phyloP scores from a whole-genome alignment of 1,284 basidiomycete genomes.

The Fomitopsis betulina region DNA sequence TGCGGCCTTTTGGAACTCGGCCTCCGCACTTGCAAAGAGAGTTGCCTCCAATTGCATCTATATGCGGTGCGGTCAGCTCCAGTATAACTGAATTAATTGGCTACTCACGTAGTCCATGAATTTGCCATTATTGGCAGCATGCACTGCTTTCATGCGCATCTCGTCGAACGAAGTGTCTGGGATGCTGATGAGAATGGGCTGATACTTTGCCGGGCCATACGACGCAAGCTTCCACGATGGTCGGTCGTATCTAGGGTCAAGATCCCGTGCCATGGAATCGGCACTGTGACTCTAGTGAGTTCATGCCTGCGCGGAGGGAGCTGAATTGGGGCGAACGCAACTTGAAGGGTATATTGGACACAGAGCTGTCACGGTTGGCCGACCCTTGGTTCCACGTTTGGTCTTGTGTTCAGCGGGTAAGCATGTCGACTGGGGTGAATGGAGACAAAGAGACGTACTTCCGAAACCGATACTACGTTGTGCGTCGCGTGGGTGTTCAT shows the following conservation, averaged over 20 bases:
- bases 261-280: constrained; percentile 58
- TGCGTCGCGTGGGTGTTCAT: constrained; percentile 55
- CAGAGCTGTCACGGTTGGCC: constrained; percentile 15
- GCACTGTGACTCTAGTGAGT: constrained; percentile 34
- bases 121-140: constrained; percentile 54
- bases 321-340: constrained; percentile 29
- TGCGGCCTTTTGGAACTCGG: constrained; percentile 40
- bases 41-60: constrained; percentile 55
- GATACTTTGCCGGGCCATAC: constrained; percentile 76
- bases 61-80: not conserved
- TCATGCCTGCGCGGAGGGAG: constrained; percentile 3
- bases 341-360: constrained; percentile 33
- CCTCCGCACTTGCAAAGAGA: constrained; percentile 37
- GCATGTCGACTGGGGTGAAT: not conserved
- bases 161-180: constrained; percentile 83
- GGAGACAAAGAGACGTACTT: constrained; percentile 23
- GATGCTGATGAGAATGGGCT: constrained; percentile 64
- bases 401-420: constrained; percentile 31
- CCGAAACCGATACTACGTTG: constrained; percentile 28
- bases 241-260: constrained; percentile 57
- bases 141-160: constrained; percentile 63
- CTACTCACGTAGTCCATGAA: constrained; percentile 68
- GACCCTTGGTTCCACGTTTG: constrained; percentile 37
- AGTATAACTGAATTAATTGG: not conserved
- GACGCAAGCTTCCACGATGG: constrained; percentile 83